phyloP scores from a whole-genome alignment of 352 stramenopile species.

The Phytophthora pini region DNA sequence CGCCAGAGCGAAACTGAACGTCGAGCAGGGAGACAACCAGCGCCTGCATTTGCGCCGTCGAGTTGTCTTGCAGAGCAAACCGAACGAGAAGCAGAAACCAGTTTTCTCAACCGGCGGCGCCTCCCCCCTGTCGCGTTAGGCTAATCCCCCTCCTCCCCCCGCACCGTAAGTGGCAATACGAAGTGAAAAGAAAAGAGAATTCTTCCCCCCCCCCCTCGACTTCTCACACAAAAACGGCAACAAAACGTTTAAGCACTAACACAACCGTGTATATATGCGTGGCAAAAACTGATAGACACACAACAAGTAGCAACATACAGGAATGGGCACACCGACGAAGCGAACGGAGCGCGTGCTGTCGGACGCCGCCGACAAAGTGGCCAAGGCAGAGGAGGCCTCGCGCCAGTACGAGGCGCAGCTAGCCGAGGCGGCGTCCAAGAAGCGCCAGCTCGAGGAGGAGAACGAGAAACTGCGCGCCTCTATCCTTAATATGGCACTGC shows the following conservation, averaged over 20 bases:
- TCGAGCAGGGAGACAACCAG: slow-evolving; percentile 19
- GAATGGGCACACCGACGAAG: slow-evolving; percentile 58
- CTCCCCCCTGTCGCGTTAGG: slow-evolving; percentile 12
- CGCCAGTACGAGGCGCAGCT: slow-evolving; percentile 64
- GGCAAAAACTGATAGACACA: background rate
- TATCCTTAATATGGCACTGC: slow-evolving; percentile 79
- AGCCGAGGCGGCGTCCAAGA: slow-evolving; percentile 62
- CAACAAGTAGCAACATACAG: slow-evolving; percentile 13
- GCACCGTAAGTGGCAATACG: background rate
- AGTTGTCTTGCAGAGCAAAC: slow-evolving; percentile 34
- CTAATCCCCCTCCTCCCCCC: background rate
- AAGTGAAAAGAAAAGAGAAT: background rate
- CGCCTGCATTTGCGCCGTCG: slow-evolving; percentile 30
- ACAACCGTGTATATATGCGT: too few species aligned
- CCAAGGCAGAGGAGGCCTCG: slow-evolving; percentile 69
- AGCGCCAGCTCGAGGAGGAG: slow-evolving; percentile 79
- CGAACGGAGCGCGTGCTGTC: slow-evolving; percentile 71
- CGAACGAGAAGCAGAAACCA: slow-evolving; percentile 36
- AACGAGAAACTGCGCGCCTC: slow-evolving; percentile 81
- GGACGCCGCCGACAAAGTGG: slow-evolving; percentile 76
- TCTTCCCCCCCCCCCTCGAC: background rate
- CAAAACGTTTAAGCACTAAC: slow-evolving; percentile 1
- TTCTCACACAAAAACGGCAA: background rate
- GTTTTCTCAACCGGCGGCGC: slow-evolving; percentile 28
- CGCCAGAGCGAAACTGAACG: slow-evolving; percentile 43